Evolutionary conservation across 2,329 filamentous ascomycete species (phyloP).

Genomic region (Cytospora leucostoma): DNA sequence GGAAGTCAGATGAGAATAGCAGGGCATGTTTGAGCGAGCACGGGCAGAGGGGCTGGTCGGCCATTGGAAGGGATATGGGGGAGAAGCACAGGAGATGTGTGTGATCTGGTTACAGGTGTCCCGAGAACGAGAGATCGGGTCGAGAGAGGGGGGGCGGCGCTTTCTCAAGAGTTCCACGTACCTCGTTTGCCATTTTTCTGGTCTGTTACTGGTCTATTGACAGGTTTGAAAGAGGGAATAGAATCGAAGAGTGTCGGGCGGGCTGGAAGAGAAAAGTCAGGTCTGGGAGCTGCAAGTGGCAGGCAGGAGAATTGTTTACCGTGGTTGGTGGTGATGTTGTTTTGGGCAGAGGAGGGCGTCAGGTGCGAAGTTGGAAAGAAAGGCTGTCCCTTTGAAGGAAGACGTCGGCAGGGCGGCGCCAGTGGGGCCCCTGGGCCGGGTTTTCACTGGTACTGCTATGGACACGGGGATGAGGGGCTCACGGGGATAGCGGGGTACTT

Average conservation of each 20-base stretch:
- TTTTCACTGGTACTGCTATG: constrained; percentile 1
- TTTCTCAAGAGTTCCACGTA: constrained; percentile 28
- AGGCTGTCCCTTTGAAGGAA: constrained; percentile 9
- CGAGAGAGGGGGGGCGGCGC: constrained; percentile 20
- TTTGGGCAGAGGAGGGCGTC: constrained; percentile 22
- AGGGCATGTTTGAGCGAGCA: neutral
- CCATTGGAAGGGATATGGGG: neutral
- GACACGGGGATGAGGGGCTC: neutral
- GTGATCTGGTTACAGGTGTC: constrained; percentile 3
- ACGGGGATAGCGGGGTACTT: constrained; percentile 21
- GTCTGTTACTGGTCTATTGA: constrained; percentile 27
- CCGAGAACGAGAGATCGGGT: constrained; percentile 15
- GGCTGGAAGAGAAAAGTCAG: constrained; percentile 17
- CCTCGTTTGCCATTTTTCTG: constrained; percentile 37
- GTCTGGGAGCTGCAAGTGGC: constrained; percentile 14
- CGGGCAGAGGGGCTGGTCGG: neutral
- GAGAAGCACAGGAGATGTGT: neutral
- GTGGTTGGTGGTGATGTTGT: constrained; percentile 25
- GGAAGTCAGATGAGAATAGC: neutral
- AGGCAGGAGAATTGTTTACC: constrained; percentile 20
- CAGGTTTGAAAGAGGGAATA: constrained; percentile 25
- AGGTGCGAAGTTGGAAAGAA: constrained; percentile 25
- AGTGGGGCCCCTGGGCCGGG: neutral
- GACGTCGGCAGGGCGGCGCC: neutral
- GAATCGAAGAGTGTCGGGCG: constrained; percentile 18